Evolutionary conservation across 2,329 filamentous ascomycete genomes (phyloP).

Genomic region (Pseudopyrenochaeta lycopersici): DNA sequence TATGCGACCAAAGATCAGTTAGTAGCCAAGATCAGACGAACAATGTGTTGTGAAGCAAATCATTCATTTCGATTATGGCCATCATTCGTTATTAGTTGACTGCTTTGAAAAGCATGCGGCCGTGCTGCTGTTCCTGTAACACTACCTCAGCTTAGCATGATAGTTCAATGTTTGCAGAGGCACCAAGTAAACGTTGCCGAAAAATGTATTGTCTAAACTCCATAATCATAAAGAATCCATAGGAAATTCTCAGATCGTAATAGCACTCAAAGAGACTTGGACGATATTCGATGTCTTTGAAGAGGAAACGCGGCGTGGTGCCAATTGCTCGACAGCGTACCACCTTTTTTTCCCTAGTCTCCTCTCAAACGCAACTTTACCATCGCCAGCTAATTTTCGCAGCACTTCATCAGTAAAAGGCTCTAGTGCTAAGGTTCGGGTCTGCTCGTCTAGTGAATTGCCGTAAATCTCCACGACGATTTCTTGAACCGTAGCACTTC

Average conservation of each 20-base stretch:
- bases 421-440: slow-evolving; percentile 76
- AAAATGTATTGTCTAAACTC: background rate
- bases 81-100: too few relatives aligned
- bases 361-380: slow-evolving; percentile 37
- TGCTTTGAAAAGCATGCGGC: too few relatives aligned
- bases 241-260: background rate
- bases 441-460: slow-evolving; percentile 43
- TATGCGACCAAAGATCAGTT: too few relatives aligned
- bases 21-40: too few relatives aligned
- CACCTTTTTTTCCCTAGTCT: slow-evolving; percentile 27
- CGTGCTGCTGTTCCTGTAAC: too few relatives aligned
- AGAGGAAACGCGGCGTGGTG: background rate
- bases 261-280: background rate
- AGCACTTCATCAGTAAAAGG: slow-evolving; percentile 70
- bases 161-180: background rate
- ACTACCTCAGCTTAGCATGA: too few relatives aligned
- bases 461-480: slow-evolving; percentile 58
- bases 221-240: background rate
- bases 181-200: background rate
- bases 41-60: too few relatives aligned
- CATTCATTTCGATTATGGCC: too few relatives aligned
- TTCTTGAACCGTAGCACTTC: slow-evolving; percentile 52
- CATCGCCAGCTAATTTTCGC: slow-evolving; percentile 65
- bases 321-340: slow-evolving; percentile 42
- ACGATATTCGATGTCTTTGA: background rate